Base-by-base conservation (phyloP, 2,329 filamentous ascomycete genomes). In the Berkeleyomyces rouxiae region DNA sequence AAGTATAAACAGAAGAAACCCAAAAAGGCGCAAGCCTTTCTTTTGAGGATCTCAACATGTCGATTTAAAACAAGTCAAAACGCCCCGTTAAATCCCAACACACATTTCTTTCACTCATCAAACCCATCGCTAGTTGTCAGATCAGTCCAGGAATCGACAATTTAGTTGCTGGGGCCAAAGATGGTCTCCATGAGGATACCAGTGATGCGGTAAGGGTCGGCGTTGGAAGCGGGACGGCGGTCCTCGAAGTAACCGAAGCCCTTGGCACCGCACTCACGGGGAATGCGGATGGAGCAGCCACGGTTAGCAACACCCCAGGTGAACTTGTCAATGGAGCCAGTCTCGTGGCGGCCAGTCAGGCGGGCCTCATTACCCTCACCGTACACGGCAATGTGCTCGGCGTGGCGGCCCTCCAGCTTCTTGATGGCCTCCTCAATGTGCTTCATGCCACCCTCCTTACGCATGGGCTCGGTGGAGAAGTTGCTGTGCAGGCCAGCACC, bases 161-260 rank as follows among this genome's bases (percentile, higher is more conserved):
- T 58, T 55, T 39, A 61, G 43, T 65, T 64, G 60, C 53, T 67
- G 68, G 68, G 71, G 67, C 74, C 74, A 64, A 74, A 76, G 67
- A 75, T 75, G 51, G 86, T 88, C 75, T 90, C 86, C 73, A 88
- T 86, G 66, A 91, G 84, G 71, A 90, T 88, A 75, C 85, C 87
- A 66, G 88, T 88, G 64, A 83, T 78, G 76, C 90, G 87, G 77
- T 95, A 93, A 65, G 88, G 88, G 75, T 91, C 88, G 67, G 84
- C 89, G 75, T 93, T 95, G 71, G 87, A 92, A 63, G 90, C 90
- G 64, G 86, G 86, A 67, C 86, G 82, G 72, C 87, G 82, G 68
- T 90, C 86, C 76, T 96, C 90, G 68, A 96, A 96, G 82, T 96
- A 96, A 67, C 91, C 91, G 78, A 87, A 93, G 75, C 90, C 90